Evolutionary conservation across 805 yeast genomes (phyloP).

Genomic region (Candida golubevii): DNA sequence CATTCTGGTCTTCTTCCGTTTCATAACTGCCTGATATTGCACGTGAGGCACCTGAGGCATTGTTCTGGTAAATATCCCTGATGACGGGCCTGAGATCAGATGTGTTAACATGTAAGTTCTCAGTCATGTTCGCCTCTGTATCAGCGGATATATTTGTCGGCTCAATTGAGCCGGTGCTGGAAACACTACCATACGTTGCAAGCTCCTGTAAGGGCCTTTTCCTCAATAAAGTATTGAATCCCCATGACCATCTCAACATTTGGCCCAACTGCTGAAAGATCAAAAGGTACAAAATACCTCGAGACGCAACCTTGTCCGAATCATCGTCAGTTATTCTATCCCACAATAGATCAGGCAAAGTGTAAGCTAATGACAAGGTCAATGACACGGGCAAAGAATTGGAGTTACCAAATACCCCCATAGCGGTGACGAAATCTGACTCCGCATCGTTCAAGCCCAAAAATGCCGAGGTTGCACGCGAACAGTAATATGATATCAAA

Average conservation of each 20-base stretch:
- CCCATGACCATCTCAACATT: constrained; percentile 84
- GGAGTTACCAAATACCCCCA: constrained; percentile 95
- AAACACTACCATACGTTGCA: constrained; percentile 3
- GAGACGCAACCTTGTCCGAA: constrained; percentile 66
- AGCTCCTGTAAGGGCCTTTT: constrained; percentile 42
- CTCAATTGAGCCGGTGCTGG: background rate
- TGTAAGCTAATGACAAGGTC: constrained; percentile 71
- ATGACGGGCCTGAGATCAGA: too few relatives aligned
- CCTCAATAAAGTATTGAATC: constrained; percentile 64
- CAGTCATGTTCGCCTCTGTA: background rate
- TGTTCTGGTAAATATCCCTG: background rate
- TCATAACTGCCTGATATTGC: background rate
- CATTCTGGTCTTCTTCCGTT: background rate
- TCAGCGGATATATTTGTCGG: constrained; percentile 1
- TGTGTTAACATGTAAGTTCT: background rate
- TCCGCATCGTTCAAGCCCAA: constrained; percentile 67
- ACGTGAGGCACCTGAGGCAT: background rate
- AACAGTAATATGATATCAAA: constrained; percentile 62
- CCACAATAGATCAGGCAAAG: constrained; percentile 74
- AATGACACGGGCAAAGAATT: constrained; percentile 92
- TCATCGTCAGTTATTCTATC: constrained; percentile 63
- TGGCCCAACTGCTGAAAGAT: constrained; percentile 83
- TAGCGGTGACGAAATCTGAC: constrained; percentile 88
- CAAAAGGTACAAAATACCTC: constrained; percentile 70
- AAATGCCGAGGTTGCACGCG: constrained; percentile 49